A percentile compares a stretch with the other conserved stretches of the same genome.
These are phyloP conservation scores for Gossypium herbaceum DNA, from an alignment of 345 rosid species.

Conservation along the genomic window DNA sequence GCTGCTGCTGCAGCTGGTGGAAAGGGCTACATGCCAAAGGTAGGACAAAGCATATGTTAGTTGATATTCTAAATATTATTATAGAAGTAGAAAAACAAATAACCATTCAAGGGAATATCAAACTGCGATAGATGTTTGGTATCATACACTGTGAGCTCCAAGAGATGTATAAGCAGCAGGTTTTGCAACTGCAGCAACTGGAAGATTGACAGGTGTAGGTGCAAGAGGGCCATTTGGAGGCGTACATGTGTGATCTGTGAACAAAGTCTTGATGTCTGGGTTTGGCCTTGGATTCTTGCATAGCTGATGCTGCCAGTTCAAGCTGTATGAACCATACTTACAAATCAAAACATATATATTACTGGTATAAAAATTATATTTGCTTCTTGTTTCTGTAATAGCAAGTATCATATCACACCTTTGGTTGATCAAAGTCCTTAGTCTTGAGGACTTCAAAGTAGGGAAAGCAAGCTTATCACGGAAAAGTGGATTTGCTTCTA, in stretches of 20 bases:
- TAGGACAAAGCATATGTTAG: not conserved
- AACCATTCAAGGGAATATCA: not conserved
- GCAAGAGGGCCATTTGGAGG: constrained; percentile 68
- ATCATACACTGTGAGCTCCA: constrained; percentile 5
- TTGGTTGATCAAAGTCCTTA: constrained; percentile 72
- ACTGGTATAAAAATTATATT: not conserved
- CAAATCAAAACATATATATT: not conserved
- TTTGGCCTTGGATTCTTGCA: constrained; percentile 84
- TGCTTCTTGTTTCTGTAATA: not conserved
- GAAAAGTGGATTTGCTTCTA: constrained; percentile 73
- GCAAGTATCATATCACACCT: constrained; percentile 44
- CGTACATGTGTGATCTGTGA: constrained; percentile 65
- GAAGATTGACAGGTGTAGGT: constrained; percentile 49
- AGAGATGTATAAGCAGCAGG: constrained; percentile 7
- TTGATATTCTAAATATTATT: not conserved
- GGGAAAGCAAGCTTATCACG: constrained; percentile 73
- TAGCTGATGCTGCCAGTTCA: constrained; percentile 91
- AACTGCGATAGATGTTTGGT: not conserved
- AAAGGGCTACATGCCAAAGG: not conserved
- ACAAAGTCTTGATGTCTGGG: constrained; percentile 71
- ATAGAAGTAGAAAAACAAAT: not conserved
- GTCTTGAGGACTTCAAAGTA: constrained; percentile 59
- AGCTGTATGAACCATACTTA: constrained; percentile 33
- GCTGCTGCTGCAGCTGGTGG: not conserved
- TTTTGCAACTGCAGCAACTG: constrained; percentile 10